Evolutionary conservation across 495 filamentous ascomycete genomes (phyloP), one percentile per base, ranked within the genome.

Genomic region (Aspergillus hancockii): DNA sequence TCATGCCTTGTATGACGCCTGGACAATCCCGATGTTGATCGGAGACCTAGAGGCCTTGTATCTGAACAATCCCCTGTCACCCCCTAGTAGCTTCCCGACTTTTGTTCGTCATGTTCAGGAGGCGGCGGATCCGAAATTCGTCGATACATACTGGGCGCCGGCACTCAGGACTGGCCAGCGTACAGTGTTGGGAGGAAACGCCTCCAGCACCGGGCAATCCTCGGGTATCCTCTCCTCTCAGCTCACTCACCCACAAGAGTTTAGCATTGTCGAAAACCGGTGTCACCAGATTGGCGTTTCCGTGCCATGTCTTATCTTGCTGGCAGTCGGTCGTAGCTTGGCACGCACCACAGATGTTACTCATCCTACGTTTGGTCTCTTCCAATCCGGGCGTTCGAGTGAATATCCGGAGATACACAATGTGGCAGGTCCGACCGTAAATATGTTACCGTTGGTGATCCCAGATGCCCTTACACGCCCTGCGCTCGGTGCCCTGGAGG

Each of bases 1-100:
- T 21, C 69, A 71, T 43, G 64, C 69, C n/a, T 36, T 65, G 19
- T 71, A 71, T 50, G 69, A 71, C 45, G 69, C 64, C 4, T 63
- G 60, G 56, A 66, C 69, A 19, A 58, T 69, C 19, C 28, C 30
- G 8, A 61, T 54, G 1, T 36, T 69, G 1, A 12, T 67, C 10
- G 4, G 45, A 19, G 69, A 69, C n/a, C 49, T 71, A 4, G 41
- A 38, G 12, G 43, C 58, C 0, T 49, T 71, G 6, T 71, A 69
- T 22, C 40, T 47, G 13, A 14, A 19, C 49, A 10, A 28, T 8
- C 4, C 30, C 16, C 43, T 57, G 3, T 8, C 32, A 4, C 1
- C 45, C 8, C 45, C 45, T 3, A 12, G 1, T 9, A 14, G 18
- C 28, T 63, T 62, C 8, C 7, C 9, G 4, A 5, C 34, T 9